These are phyloP conservation scores for Candida incommunis DNA, from an alignment of 805 yeast genomes.

Conservation along the genomic window DNA sequence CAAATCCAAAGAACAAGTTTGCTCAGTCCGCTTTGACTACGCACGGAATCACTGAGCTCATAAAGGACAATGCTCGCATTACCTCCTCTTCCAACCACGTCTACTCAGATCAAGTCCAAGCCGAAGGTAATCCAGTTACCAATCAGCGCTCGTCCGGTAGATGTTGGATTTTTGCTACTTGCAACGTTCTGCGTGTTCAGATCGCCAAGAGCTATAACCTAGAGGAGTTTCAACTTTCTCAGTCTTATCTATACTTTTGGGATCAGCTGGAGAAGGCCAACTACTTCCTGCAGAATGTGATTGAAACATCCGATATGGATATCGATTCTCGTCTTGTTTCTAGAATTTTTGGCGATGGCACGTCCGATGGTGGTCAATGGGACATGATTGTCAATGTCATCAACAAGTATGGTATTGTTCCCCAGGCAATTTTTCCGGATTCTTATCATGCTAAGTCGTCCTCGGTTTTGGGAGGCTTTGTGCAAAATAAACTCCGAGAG, in stretches of 20 bases:
- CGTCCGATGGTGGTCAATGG: slow-evolving; percentile 79
- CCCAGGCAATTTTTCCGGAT: slow-evolving; percentile 62
- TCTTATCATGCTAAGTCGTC: slow-evolving; percentile 40
- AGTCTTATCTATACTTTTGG: slow-evolving; percentile 66
- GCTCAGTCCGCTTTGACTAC: slow-evolving; percentile 16
- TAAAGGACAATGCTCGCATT: slow-evolving; percentile 5
- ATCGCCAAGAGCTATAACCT: slow-evolving; percentile 50
- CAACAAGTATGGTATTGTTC: slow-evolving; percentile 71
- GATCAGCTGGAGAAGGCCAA: slow-evolving; percentile 80
- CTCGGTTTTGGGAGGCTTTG: slow-evolving; percentile 38
- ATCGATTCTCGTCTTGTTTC: slow-evolving; percentile 61
- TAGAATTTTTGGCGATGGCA: slow-evolving; percentile 49
- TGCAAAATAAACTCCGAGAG: slow-evolving; percentile 63
- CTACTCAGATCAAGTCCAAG: slow-evolving; percentile 19
- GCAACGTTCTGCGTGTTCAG: slow-evolving; percentile 53
- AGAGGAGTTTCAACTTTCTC: slow-evolving; percentile 61
- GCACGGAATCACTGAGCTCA: slow-evolving; percentile 1
- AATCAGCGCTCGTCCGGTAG: slow-evolving; percentile 68
- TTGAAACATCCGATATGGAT: slow-evolving; percentile 51
- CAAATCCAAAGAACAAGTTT: slow-evolving; percentile 33
- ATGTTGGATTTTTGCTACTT: slow-evolving; percentile 82
- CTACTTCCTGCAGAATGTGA: slow-evolving; percentile 61
- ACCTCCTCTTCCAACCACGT: slow-evolving; percentile 27
- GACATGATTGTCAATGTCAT: slow-evolving; percentile 67
- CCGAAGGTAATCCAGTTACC: slow-evolving; percentile 50